Conservation (phyloP, 352 stramenopile genomes). For the Thraustochytrium striatum region DNA sequence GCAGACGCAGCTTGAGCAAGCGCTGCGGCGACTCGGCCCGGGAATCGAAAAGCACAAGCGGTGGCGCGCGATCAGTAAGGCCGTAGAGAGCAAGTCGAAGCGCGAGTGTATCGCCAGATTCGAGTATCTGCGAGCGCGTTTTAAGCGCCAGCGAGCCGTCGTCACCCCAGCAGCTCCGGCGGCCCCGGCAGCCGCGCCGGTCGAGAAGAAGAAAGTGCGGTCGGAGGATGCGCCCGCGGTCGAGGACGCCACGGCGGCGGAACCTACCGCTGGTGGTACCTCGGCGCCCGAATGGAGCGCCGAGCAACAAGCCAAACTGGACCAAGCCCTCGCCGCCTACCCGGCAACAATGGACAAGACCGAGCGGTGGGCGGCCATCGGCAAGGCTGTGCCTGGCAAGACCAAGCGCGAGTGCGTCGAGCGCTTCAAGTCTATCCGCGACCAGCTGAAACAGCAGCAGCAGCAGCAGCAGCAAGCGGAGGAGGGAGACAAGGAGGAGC, state of each 20-base stretch:
- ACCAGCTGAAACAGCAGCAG: conserved; percentile 51
- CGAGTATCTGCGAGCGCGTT: conserved; percentile 67
- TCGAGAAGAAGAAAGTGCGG: no score
- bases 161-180: neutral
- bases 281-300: conserved; percentile 59
- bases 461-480: neutral
- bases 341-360: conserved; percentile 81
- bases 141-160: neutral
- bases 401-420: conserved; percentile 80
- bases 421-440: conserved; percentile 75
- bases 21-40: conserved; percentile 65
- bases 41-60: conserved; percentile 82
- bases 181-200: no score
- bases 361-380: conserved; percentile 77
- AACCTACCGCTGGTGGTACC: neutral
- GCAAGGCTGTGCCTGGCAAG: conserved; percentile 69
- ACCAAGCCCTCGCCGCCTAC: conserved; percentile 65
- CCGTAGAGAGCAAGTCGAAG: conserved; percentile 73
- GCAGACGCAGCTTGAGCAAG: conserved; percentile 70
- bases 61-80: conserved; percentile 72
- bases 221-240: neutral
- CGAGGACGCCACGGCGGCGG: neutral
- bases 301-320: conserved; percentile 73
- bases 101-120: conserved; percentile 77
- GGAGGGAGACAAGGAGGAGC: neutral